phyloP scores from a whole-genome alignment of 2,329 filamentous ascomycete species.

The Helotiales sp. region DNA sequence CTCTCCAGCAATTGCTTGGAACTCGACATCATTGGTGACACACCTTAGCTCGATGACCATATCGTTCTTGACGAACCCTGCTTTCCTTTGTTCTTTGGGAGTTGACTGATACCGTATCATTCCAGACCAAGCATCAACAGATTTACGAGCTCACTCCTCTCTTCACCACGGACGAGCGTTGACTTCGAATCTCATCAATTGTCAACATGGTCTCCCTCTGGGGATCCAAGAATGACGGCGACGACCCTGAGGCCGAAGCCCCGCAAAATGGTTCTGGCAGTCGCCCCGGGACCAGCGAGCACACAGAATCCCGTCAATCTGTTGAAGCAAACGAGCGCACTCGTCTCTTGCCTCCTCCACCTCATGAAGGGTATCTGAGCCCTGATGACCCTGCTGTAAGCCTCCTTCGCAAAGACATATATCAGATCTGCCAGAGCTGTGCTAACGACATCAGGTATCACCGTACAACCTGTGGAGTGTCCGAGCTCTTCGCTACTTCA shows the following conservation, averaged over 20 bases:
- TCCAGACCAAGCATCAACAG: not conserved
- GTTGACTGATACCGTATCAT: not conserved
- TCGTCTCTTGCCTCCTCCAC: slow-evolving; percentile 31
- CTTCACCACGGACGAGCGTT: not conserved
- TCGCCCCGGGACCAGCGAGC: slow-evolving; percentile 24
- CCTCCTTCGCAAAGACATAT: slow-evolving; percentile 13
- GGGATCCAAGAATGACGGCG: slow-evolving; percentile 47
- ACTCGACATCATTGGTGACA: not conserved
- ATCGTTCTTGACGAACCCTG: not conserved
- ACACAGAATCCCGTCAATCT: slow-evolving; percentile 27
- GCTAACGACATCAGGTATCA: slow-evolving; percentile 51
- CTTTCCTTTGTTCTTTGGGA: not conserved
- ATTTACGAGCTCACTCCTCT: not conserved
- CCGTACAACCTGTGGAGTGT: slow-evolving; percentile 96
- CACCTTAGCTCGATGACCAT: not conserved
- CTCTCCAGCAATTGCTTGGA: not conserved
- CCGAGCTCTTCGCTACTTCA: slow-evolving; percentile 75
- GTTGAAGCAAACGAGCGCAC: slow-evolving; percentile 59
- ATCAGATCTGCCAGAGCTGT: not conserved
- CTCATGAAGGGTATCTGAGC: slow-evolving; percentile 57
- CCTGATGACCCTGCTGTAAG: slow-evolving; percentile 80
- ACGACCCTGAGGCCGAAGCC: slow-evolving; percentile 30
- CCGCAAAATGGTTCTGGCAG: slow-evolving; percentile 18
- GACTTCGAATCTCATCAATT: not conserved
- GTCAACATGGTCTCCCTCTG: slow-evolving; percentile 52